Evolutionary conservation across 1,139 yeast species (phyloP), one percentile per base, ranked within the genome.

Genomic region (Kurtzmaniella quercitrusa): DNA sequence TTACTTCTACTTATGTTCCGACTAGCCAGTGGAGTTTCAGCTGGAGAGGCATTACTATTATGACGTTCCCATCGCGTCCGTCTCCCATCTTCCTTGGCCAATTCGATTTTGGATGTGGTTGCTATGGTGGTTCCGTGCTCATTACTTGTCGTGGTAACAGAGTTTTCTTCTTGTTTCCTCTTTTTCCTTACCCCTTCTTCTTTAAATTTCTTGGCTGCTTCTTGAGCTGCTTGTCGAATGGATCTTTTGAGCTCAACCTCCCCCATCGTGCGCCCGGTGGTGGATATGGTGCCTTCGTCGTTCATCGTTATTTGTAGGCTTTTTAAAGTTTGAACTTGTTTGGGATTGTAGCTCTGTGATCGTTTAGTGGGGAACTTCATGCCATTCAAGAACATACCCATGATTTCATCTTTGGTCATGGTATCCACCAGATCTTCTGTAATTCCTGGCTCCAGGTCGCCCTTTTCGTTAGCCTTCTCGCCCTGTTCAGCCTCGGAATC

Each of bases 261-360:
- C 4, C 33, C 34, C 25, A 25, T 17, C 21, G 31, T 21, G 19
- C 33, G 34, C 25, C 36, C 21, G 33, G 29, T 21, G 19, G 39
- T 31, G 10, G 36, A 33, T 2, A 40, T 34, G 11, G 29, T 27
- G 3, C 42, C 44, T 25, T 41, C 41, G 34, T 55, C 55, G 2
- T 57, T 61, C 65, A 60, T 61, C 44, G 53, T 61, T 37, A 57
- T 63, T 45, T 48, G 54, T 45, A 51, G 53, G 42, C 50, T 55
- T 47, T 48, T 57, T 44, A 54, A 31, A 46, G 41, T 6, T 39
- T 33, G 40, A 46, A n/a, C 46, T 48, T 46, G 39, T 37, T 34
- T 40, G 42, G 19, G 43, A 41, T 16, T 39, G 43, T 50, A 25
- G 9, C 50, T 54, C 8, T 52, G 52, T 33, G 48, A 34, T 17